Base-by-base conservation (phyloP, 495 filamentous ascomycete species). In the Hypoxylon perforatum region DNA sequence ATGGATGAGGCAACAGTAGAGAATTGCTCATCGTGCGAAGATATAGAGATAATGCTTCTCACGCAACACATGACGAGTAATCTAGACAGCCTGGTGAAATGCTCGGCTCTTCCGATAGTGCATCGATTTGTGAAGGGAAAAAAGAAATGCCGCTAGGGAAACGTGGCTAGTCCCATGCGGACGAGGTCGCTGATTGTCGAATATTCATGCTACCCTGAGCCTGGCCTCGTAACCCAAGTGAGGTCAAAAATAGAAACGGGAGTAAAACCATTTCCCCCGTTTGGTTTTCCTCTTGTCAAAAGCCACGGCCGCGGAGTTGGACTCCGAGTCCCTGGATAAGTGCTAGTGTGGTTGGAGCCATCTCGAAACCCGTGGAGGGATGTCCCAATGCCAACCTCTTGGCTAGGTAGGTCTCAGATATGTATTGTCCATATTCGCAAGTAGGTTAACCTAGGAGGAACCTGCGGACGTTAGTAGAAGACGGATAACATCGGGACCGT, bases 401-500 rank as follows among this genome's bases (percentile, higher is more conserved):
- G n/a, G n/a, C 46, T 60, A 30, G 57, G 47, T 45, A 46, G 57
- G 45, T 60, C 35, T 52, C 18, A 42, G 28, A 46, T 39, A 22
- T 49, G 46, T 52, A 47, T n/a, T n/a, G n/a, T n/a, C n/a, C n/a
- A n/a, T n/a, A n/a, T n/a, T n/a, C n/a, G n/a, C n/a, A n/a, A n/a
- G n/a, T n/a, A n/a, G n/a, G n/a, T n/a, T n/a, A n/a, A n/a, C n/a
- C n/a, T n/a, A n/a, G n/a, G n/a, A n/a, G n/a, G n/a, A n/a, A n/a
- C 52, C 12, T 15, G 39, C n/a, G 46, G 46, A 14, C 9, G 46
- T 58, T 19, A 23, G 19, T 39, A 33, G 54, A 65, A 33, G 19
- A 44, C 63, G 56, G 63, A 50, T 65, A 65, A n/a, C 63, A 49
- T 65, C 63, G 56, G 62, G 49, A 19, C 44, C 60, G 21, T 3